Conservation (phyloP, 2,329 filamentous ascomycete genomes). For the Fusarium floridanum region DNA sequence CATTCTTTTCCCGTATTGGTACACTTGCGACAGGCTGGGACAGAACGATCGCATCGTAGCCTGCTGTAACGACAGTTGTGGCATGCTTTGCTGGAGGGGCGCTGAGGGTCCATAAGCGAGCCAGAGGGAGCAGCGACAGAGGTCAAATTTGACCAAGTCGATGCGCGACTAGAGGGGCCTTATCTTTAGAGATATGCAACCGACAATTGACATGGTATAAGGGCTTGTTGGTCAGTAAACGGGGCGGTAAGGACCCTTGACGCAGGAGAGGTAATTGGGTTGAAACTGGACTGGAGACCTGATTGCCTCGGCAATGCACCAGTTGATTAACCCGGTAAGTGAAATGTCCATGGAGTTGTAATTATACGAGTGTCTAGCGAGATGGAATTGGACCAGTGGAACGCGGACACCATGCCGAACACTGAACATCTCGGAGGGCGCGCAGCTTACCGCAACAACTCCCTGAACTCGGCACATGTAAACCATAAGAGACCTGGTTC, state of each 20-base stretch:
- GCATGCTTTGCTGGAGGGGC: conserved; percentile 6
- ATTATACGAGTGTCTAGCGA: not conserved
- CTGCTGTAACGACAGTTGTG: conserved; percentile 11
- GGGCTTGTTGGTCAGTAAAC: not conserved
- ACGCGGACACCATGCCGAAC: not conserved
- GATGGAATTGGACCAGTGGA: not conserved
- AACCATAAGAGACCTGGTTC: not conserved
- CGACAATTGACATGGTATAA: not conserved
- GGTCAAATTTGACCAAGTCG: not conserved
- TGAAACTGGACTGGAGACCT: not conserved
- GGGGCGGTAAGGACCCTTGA: not conserved
- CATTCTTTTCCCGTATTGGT: not conserved
- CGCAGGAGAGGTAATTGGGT: not conserved
- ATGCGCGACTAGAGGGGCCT: not conserved
- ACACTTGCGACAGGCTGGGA: conserved; percentile 10
- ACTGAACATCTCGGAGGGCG: not conserved
- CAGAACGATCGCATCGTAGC: conserved; percentile 9
- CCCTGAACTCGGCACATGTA: not conserved
- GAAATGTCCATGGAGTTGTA: not conserved
- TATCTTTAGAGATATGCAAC: not conserved
- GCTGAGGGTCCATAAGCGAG: not conserved
- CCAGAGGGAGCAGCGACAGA: not conserved
- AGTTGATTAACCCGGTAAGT: not conserved
- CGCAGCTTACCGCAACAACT: not conserved
- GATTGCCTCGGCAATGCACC: not conserved